Evolutionary conservation across 2,329 filamentous ascomycete genomes (phyloP).

Genomic region (Botrytis fragariae): DNA sequence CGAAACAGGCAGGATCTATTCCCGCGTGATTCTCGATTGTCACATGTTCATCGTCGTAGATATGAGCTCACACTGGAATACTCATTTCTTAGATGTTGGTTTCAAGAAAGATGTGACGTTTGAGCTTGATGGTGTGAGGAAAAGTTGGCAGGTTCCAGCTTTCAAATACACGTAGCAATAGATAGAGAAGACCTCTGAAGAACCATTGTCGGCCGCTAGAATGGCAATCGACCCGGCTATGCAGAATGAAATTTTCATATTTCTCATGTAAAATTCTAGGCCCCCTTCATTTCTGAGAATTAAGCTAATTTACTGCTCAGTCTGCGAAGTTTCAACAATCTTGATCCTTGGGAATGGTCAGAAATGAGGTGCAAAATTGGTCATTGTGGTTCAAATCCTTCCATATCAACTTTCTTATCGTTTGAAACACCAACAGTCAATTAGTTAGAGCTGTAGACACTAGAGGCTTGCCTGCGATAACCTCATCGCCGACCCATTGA

Average conservation of each 20-base stretch:
- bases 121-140: not conserved
- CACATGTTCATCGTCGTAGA: not conserved
- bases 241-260: not conserved
- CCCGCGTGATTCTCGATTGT: not conserved
- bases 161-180: constrained; percentile 11
- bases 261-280: not conserved
- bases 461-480: not conserved
- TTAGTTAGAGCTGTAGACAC: not conserved
- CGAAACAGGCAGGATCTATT: not conserved
- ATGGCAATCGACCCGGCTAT: not conserved
- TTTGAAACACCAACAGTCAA: constrained; percentile 16
- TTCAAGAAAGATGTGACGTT: not conserved
- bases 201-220: not conserved
- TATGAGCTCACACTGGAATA: not conserved
- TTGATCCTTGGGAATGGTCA: not conserved
- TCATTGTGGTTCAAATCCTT: not conserved
- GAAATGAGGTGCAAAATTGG: not conserved
- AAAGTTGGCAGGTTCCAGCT: constrained; percentile 7
- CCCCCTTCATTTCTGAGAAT: not conserved
- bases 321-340: not conserved
- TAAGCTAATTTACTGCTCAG: not conserved
- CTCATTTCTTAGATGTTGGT: not conserved
- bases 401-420: not conserved
- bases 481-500: constrained; percentile 3
- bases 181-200: not conserved